Percentiles rank a stretch among this genome's conserved stretches.
Evolutionary conservation across 2,329 filamentous ascomycete genomes (phyloP).

Genomic region (Neoscytalidium dimidiatum): DNA sequence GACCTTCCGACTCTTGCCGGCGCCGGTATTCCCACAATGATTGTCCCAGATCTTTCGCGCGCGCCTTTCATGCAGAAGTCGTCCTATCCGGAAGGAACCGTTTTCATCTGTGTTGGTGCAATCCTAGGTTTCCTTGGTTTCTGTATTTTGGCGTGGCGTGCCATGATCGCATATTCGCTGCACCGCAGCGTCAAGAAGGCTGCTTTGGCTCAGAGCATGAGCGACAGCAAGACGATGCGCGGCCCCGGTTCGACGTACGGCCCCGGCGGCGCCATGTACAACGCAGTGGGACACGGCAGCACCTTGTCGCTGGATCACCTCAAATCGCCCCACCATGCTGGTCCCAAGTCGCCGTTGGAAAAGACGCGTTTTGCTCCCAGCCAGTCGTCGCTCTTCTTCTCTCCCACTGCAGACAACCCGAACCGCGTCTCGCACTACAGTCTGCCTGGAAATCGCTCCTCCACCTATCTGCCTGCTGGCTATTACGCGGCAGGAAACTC

Average conservation of each 20-base stretch:
- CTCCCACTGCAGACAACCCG: slow-evolving; percentile 69
- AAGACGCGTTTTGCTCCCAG: slow-evolving; percentile 27
- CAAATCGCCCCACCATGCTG: slow-evolving; percentile 27
- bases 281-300: slow-evolving; percentile 43
- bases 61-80: slow-evolving; percentile 94
- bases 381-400: slow-evolving; percentile 78
- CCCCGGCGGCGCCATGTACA: slow-evolving; percentile 29
- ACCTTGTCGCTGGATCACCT: slow-evolving; percentile 59
- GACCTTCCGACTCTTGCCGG: slow-evolving; percentile 58
- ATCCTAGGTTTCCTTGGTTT: slow-evolving; percentile 81
- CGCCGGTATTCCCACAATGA: slow-evolving; percentile 65
- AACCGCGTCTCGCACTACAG: slow-evolving; percentile 17
- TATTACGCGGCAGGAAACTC: slow-evolving; percentile 74
- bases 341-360: slow-evolving; percentile 33
- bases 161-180: slow-evolving; percentile 83
- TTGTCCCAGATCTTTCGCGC: slow-evolving; percentile 77
- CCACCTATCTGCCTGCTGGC: slow-evolving; percentile 82
- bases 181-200: slow-evolving; percentile 89
- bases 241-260: slow-evolving; percentile 39
- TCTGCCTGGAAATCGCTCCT: slow-evolving; percentile 58
- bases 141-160: slow-evolving; percentile 85
- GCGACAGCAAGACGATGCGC: slow-evolving; percentile 66
- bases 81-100: slow-evolving; percentile 82
- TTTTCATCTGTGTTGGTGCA: slow-evolving; percentile 93
- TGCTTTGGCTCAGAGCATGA: slow-evolving; percentile 70